Evolutionary conservation across 2,329 filamentous ascomycete genomes (phyloP).

Genomic region (Fusarium subglutinans): DNA sequence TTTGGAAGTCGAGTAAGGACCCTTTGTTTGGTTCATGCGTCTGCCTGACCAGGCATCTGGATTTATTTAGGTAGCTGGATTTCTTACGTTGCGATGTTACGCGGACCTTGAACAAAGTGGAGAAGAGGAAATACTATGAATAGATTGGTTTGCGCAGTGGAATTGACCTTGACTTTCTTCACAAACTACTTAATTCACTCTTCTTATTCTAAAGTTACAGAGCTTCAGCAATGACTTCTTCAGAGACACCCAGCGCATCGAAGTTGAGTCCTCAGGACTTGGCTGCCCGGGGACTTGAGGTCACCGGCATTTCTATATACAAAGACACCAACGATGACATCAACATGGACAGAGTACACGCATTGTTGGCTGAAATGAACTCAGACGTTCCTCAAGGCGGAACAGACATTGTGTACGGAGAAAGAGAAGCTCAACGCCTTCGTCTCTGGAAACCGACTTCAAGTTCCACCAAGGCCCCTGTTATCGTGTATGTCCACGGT

Average conservation of each 20-base stretch:
- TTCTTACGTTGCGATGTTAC: neutral
- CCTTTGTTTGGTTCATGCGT: neutral
- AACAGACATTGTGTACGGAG: neutral
- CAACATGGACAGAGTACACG: neutral
- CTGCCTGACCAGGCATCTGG: neutral
- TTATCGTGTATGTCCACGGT: neutral
- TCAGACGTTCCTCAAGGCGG: neutral
- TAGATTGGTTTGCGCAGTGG: neutral
- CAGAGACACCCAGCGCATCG: neutral
- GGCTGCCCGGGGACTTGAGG: neutral
- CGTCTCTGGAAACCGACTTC: neutral
- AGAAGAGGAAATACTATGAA: neutral
- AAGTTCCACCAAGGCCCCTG: neutral
- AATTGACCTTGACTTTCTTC: neutral
- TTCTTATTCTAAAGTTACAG: neutral
- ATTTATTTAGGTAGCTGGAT: neutral
- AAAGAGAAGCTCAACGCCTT: neutral
- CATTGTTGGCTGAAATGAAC: neutral
- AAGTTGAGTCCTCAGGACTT: neutral
- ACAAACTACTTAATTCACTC: fast-evolving
- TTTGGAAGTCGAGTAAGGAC: neutral
- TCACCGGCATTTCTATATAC: neutral
- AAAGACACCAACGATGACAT: neutral
- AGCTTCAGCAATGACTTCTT: neutral
- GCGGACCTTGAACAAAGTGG: neutral